Percentiles rank a stretch among this genome's conserved stretches.
Evolutionary conservation across 345 rosid species (phyloP).

Genomic region (Pistacia integerrima): DNA sequence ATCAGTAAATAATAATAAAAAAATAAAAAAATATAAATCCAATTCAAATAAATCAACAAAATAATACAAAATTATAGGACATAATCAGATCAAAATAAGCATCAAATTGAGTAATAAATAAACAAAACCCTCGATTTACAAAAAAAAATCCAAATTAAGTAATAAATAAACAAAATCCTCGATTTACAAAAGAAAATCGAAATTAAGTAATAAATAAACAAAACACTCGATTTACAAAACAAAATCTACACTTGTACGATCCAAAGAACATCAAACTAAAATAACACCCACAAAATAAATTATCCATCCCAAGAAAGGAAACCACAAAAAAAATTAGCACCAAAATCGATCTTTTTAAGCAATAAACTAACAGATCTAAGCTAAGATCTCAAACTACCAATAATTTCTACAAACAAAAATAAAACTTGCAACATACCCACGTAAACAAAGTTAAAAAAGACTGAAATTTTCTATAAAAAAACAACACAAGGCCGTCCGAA

Average conservation of each 20-base stretch:
- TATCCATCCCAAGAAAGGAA: neutral
- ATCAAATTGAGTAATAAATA: too few relatives aligned
- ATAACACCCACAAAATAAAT: too few relatives aligned
- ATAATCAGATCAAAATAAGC: too few relatives aligned
- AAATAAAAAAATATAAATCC: neutral
- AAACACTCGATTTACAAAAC: too few relatives aligned
- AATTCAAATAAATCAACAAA: neutral
- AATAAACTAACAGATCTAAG: conserved; percentile 3
- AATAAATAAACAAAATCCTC: too few relatives aligned
- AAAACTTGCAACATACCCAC: neutral
- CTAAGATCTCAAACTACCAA: neutral
- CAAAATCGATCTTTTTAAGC: neutral
- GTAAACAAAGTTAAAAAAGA: neutral
- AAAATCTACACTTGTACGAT: too few relatives aligned
- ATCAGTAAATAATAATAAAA: conserved; percentile 8
- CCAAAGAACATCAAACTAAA: too few relatives aligned
- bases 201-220: too few relatives aligned
- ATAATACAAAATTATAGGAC: neutral
- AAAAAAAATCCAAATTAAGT: too few relatives aligned
- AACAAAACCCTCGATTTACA: too few relatives aligned
- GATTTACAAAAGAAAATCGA: too few relatives aligned
- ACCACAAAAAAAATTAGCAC: neutral
- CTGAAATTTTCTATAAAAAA: neutral
- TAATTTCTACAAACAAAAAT: neutral
- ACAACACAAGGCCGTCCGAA: neutral